Percentiles rank a stretch among this genome's conserved stretches.
Evolutionary conservation across 2,329 filamentous ascomycete genomes (phyloP).

Genomic region (Aspergillus aculeatus): DNA sequence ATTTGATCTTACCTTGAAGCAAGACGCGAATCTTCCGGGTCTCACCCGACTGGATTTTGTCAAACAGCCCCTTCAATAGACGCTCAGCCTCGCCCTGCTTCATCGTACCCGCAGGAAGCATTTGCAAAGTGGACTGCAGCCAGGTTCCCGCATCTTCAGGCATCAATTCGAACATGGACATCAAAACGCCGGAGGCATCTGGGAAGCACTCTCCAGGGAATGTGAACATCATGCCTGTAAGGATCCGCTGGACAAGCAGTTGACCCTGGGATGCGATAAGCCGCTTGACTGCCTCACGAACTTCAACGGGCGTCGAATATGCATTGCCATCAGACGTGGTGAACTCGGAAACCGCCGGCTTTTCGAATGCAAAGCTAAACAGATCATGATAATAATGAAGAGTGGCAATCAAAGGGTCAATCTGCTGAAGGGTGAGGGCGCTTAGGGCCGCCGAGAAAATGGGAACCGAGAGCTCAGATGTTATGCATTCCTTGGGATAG

Average conservation of each 20-base stretch:
- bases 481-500: constrained; percentile 80
- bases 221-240: constrained; percentile 99
- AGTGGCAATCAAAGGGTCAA: constrained; percentile 85
- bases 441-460: constrained; percentile 87
- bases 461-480: constrained; percentile 72
- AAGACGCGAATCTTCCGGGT: constrained; percentile 78
- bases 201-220: constrained; percentile 95
- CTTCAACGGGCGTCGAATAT: constrained; percentile 64
- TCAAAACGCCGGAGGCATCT: constrained; percentile 87
- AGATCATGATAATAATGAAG: constrained; percentile 92
- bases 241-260: constrained; percentile 77
- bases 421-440: constrained; percentile 82
- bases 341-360: constrained; percentile 57
- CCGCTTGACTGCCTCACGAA: constrained; percentile 70
- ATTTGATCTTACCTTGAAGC: constrained; percentile 59
- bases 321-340: constrained; percentile 61
- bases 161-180: constrained; percentile 83
- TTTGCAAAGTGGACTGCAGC: constrained; percentile 78
- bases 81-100: constrained; percentile 76
- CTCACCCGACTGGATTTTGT: constrained; percentile 67
- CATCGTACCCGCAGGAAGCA: constrained; percentile 80
- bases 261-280: constrained; percentile 71
- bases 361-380: constrained; percentile 79
- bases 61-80: constrained; percentile 75
- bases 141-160: constrained; percentile 76